phyloP scores from a whole-genome alignment of 192 early-diverging fungal species.

The Coemansia sp. region DNA sequence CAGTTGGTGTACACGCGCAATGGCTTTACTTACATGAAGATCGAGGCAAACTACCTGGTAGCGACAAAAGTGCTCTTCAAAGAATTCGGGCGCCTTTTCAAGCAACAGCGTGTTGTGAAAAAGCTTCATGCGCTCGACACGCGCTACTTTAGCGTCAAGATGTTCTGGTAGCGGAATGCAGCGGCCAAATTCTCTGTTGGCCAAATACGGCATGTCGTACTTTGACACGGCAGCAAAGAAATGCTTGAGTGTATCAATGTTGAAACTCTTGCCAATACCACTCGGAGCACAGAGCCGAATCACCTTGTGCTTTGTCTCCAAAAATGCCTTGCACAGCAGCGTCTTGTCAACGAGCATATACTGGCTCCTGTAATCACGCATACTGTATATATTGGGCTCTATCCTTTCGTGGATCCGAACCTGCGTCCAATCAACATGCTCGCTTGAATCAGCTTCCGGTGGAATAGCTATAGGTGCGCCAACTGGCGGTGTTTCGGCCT shows the following conservation, averaged over 20 bases:
- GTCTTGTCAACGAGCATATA: slow-evolving; percentile 4
- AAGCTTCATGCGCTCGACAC: slow-evolving; percentile 6
- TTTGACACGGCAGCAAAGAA: not conserved
- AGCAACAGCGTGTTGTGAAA: not conserved
- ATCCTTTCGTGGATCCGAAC: not conserved
- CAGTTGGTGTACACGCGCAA: not conserved
- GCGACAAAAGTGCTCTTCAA: slow-evolving; percentile 1
- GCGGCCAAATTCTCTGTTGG: not conserved
- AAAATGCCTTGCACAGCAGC: slow-evolving; percentile 12
- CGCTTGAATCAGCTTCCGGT: not conserved
- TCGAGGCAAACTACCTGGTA: not conserved
- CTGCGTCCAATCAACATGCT: not conserved
- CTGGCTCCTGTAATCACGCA: not conserved
- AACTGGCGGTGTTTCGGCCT: not conserved
- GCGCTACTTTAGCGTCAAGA: not conserved
- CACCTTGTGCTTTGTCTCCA: slow-evolving; percentile 1
- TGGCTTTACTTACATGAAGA: not conserved
- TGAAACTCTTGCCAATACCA: slow-evolving; percentile 2
- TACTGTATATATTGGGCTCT: not conserved
- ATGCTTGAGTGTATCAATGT: not conserved
- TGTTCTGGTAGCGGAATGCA: not conserved
- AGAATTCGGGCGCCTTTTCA: not conserved
- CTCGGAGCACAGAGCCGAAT: slow-evolving; percentile 6
- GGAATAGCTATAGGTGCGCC: not conserved
- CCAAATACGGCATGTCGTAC: not conserved